These are phyloP conservation scores for Diutina rugosa DNA, from an alignment of 1,139 yeast species.

Conservation along the genomic window DNA sequence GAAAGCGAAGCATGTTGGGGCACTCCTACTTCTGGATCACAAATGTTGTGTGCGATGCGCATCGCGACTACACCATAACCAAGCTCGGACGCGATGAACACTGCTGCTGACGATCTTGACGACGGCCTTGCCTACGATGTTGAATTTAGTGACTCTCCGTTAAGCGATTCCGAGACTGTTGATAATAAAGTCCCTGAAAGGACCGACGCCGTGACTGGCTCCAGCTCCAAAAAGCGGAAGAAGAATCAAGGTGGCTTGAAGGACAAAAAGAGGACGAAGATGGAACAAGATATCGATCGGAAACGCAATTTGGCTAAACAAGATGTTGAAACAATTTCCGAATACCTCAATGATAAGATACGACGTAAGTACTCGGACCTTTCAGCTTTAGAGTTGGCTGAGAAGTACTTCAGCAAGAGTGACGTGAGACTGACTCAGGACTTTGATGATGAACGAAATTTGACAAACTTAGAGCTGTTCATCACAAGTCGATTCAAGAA, in stretches of 20 bases:
- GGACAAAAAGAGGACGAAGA: constrained; percentile 42
- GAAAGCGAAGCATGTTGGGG: not conserved
- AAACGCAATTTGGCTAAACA: constrained; percentile 38
- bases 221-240: constrained; percentile 14
- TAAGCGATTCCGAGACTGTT: constrained; percentile 7
- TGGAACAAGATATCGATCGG: constrained; percentile 42
- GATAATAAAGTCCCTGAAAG: constrained; percentile 4
- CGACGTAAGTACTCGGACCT: constrained; percentile 40
- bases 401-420: constrained; percentile 35
- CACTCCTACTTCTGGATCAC: not conserved
- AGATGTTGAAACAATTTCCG: constrained; percentile 40
- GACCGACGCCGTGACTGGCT: not conserved
- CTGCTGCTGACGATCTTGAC: constrained; percentile 43
- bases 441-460: constrained; percentile 28
- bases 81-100: not conserved
- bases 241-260: constrained; percentile 22
- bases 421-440: constrained; percentile 40
- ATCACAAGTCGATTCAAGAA: constrained; percentile 29
- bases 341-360: constrained; percentile 41
- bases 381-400: constrained; percentile 51
- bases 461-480: constrained; percentile 34
- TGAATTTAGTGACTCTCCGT: constrained; percentile 15
- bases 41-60: not conserved
- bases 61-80: not conserved
- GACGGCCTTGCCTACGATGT: constrained; percentile 52